phyloP scores from a whole-genome alignment of 306 rosid species.

The Trifolium repens region DNA sequence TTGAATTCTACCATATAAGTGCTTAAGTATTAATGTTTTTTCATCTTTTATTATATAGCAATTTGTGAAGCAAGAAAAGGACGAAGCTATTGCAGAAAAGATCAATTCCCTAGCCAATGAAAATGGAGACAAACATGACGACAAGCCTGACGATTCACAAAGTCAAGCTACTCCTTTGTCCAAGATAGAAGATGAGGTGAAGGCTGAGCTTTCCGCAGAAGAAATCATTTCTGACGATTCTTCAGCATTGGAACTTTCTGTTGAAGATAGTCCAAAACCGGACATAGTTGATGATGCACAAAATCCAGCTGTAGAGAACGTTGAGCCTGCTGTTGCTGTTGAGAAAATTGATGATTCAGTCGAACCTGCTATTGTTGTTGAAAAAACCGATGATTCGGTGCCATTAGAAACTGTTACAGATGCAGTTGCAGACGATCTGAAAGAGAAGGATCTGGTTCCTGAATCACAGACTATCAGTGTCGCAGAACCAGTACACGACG shows the following conservation, averaged over 20 bases:
- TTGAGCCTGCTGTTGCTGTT: slow-evolving; percentile 28
- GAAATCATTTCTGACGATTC: slow-evolving; percentile 42
- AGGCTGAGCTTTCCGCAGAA: slow-evolving; percentile 33
- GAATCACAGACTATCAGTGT: slow-evolving; percentile 33
- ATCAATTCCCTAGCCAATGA: slow-evolving; percentile 41
- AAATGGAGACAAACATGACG: slow-evolving; percentile 47
- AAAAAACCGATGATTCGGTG: slow-evolving; percentile 43
- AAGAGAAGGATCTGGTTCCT: slow-evolving; percentile 46
- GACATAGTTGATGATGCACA: slow-evolving; percentile 39
- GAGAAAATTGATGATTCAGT: slow-evolving; percentile 43
- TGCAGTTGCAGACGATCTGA: slow-evolving; percentile 17
- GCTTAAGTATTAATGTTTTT: background rate
- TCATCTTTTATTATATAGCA: slow-evolving; percentile 42
- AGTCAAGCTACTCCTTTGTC: slow-evolving; percentile 37
- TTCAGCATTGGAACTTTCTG: slow-evolving; percentile 27
- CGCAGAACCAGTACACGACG: slow-evolving; percentile 38
- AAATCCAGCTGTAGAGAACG: slow-evolving; percentile 28
- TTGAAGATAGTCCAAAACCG: slow-evolving; percentile 37
- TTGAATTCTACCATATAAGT: background rate
- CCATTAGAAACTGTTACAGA: slow-evolving; percentile 30
- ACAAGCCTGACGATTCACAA: slow-evolving; percentile 41
- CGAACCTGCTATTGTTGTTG: slow-evolving; percentile 35
- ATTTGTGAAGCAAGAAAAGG: slow-evolving; percentile 56
- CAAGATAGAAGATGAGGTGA: slow-evolving; percentile 38
- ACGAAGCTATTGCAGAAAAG: slow-evolving; percentile 47